These are phyloP conservation scores for Xylaria multiplex DNA, from an alignment of 2,329 filamentous ascomycete genomes.

Conservation along the genomic window DNA sequence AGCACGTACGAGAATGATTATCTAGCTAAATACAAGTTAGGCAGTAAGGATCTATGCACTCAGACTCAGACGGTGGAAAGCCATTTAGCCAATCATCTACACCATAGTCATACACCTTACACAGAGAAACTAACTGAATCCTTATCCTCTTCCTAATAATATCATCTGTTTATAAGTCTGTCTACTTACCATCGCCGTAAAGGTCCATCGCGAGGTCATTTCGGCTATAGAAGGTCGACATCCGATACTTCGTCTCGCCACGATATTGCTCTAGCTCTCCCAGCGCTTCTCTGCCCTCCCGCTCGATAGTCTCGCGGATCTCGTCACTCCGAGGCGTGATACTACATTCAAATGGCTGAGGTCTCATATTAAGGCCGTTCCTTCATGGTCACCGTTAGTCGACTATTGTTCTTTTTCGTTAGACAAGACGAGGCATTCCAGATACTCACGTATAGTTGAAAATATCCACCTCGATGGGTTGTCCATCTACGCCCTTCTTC, in stretches of 20 bases:
- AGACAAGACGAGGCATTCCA: conserved; percentile 15
- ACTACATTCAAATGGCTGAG: conserved; percentile 63
- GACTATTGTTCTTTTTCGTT: background rate
- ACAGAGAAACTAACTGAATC: background rate
- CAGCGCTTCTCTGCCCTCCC: conserved; percentile 63
- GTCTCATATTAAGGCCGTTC: conserved; percentile 68
- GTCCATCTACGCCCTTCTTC: conserved; percentile 52
- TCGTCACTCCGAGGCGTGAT: conserved; percentile 61
- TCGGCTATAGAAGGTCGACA: conserved; percentile 62
- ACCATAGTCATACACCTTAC: background rate
- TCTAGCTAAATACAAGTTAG: no score
- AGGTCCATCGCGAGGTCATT: conserved; percentile 48
- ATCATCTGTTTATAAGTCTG: background rate
- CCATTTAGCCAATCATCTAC: background rate
- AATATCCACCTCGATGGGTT: conserved; percentile 64
- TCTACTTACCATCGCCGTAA: conserved; percentile 42
- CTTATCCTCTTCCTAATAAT: background rate
- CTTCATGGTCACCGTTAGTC: conserved; percentile 44
- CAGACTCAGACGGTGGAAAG: no score
- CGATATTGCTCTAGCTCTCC: conserved; percentile 62
- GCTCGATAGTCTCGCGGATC: conserved; percentile 60
- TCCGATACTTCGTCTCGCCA: conserved; percentile 66
- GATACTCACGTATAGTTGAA: conserved; percentile 62
- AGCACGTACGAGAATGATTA: no score
- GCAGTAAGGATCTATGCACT: no score